Percentiles rank a stretch among this genome's conserved stretches.
Evolutionary conservation across 345 rosid species (phyloP).

Genomic region (Combretum micranthum): DNA sequence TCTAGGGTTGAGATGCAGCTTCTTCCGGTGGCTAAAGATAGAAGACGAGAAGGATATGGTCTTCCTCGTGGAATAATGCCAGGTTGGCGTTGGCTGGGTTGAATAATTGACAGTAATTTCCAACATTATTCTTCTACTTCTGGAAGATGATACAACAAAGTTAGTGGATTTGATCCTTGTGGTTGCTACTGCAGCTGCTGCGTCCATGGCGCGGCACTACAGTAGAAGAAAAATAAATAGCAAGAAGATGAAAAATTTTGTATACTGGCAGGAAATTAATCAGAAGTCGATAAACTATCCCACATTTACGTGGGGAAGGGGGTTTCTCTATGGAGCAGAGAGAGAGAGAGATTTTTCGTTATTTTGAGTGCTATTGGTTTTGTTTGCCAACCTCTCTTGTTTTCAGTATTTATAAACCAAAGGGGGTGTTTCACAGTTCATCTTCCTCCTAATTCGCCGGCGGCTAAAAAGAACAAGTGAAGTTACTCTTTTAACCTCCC

Average conservation of each 20-base stretch:
- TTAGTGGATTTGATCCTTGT: conserved; percentile 7
- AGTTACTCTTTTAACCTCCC: neutral
- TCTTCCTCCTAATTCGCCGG: neutral
- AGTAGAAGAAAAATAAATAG: too few species aligned
- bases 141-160: conserved; percentile 6
- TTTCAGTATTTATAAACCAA: conserved; percentile 2
- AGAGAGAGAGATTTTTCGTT: too few species aligned
- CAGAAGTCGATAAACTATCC: conserved; percentile 3
- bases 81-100: conserved; percentile 13
- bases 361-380: neutral
- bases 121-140: conserved; percentile 11
- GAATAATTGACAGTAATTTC: conserved; percentile 6
- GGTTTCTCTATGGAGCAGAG: neutral
- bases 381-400: neutral
- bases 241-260: too few species aligned
- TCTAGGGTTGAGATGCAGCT: conserved; percentile 1
- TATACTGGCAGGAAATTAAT: too few species aligned
- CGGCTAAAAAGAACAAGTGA: conserved; percentile 3
- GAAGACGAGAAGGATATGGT: conserved; percentile 8
- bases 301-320: conserved; percentile 1
- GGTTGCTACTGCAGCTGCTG: conserved; percentile 7
- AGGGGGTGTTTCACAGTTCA: neutral
- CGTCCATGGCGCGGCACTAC: conserved; percentile 9
- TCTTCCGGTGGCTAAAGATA: conserved; percentile 2
- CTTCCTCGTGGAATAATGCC: conserved; percentile 9